Evolutionary conservation across 169 alveolate species (phyloP), one percentile per base, ranked within the genome.

Genomic region (Plasmodium reichenowi): DNA sequence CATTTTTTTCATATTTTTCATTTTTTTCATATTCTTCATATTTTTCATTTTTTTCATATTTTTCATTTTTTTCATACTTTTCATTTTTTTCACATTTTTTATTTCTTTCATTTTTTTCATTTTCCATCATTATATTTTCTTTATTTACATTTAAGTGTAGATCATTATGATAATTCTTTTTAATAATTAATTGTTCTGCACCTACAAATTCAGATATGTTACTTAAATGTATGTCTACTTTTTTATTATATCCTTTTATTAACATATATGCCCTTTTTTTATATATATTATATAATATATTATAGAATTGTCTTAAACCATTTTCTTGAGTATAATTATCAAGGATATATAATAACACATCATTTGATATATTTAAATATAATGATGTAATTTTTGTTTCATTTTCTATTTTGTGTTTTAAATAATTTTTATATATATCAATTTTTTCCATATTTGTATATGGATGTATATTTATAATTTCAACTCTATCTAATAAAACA

Each of bases 401-500:
- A 72, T 89, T 72, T 71, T 92, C 72, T 9, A 97, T 89, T 92
- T 94, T 89, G 45, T 98, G 98, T 50, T 94, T 83, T 58, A 98
- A 93, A 80, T 97, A 96, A 62, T 93, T 91, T 67, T 95, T 92
- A 5, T 97, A 96, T 47, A 98, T 98, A 72, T 88, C 63, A 58
- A 95, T 59, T 93, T 98, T 98, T 92, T 98, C 99, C 72, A 89
- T 94, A 15, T 93, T 91, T 12, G 93, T 76, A 85, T 98, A 98
- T 7, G 99, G 98, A 22, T 98, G 95, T 15, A 98, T 95, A 60
- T 95, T 86, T 54, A 98, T 96, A 24, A 98, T 88, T 92, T 97
- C 99, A 99, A 98, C 96, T 60, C 99, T 95, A 75, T 98, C 99
- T 50, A 96, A 91, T 58, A 98, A 88, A 0, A 98, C 98, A 5